Conservation (phyloP, 1,284 basidiomycete genomes). For the Heliocybe sulcata region DNA sequence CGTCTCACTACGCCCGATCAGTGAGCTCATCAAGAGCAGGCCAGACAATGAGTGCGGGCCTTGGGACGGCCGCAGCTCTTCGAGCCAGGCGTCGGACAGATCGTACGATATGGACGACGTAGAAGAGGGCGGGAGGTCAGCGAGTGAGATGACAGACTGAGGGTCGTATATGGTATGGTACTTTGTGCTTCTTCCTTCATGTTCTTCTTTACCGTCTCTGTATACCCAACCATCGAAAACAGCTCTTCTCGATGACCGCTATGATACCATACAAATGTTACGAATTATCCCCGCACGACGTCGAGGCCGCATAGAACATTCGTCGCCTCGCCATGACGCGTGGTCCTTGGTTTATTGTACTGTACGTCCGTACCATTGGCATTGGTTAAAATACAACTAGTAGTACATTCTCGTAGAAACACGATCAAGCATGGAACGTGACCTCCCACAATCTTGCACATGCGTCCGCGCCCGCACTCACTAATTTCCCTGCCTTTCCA, state of each 20-base stretch:
- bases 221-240: neutral
- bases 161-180: too few species aligned
- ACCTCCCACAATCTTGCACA: slow-evolving; percentile 76
- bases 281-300: too few species aligned
- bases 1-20: neutral
- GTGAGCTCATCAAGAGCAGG: neutral
- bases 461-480: slow-evolving; percentile 80
- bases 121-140: neutral
- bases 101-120: neutral
- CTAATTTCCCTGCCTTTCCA: slow-evolving; percentile 42
- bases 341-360: neutral
- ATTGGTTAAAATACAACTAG: neutral
- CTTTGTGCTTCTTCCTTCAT: neutral
- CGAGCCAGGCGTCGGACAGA: neutral
- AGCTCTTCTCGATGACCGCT: neutral
- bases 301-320: too few species aligned
- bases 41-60: neutral
- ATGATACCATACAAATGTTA: neutral
- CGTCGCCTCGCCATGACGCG: too few species aligned
- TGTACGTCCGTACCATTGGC: neutral
- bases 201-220: neutral
- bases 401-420: neutral
- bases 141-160: neutral
- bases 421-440: slow-evolving; percentile 33
- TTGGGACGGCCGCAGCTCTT: neutral